These are phyloP conservation scores for Colletotrichum graminicola DNA, from an alignment of 2,329 filamentous ascomycete species.

Conservation along the genomic window DNA sequence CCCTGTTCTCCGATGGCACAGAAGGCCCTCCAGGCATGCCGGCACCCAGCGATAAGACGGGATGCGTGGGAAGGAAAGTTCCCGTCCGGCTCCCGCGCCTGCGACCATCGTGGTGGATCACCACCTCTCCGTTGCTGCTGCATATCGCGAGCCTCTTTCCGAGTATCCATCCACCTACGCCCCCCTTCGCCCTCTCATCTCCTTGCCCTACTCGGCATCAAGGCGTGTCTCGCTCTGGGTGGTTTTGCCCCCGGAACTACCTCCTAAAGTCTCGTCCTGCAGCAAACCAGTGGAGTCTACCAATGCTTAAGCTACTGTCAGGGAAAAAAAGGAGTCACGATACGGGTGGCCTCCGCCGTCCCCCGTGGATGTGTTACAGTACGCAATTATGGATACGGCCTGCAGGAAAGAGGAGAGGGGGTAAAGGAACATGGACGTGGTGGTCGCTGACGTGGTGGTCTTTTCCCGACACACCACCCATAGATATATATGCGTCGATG, in stretches of 20 bases:
- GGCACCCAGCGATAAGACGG: not conserved
- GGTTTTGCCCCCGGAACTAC: not conserved
- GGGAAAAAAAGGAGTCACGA: slow-evolving; percentile 11
- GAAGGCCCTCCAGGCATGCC: slow-evolving; percentile 17
- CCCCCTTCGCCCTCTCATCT: not conserved
- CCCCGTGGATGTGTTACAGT: slow-evolving; percentile 17
- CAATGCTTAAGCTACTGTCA: not conserved
- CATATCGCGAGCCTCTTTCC: slow-evolving; percentile 25
- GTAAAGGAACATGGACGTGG: not conserved
- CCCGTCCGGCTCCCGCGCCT: slow-evolving; percentile 10
- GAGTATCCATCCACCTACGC: slow-evolving; percentile 16
- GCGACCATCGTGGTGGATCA: slow-evolving; percentile 12
- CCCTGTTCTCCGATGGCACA: slow-evolving; percentile 15
- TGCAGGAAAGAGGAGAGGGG: slow-evolving; percentile 13
- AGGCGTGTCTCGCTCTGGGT: slow-evolving; percentile 29
- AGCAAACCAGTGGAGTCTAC: slow-evolving; percentile 17
- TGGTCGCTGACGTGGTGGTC: slow-evolving; percentile 36
- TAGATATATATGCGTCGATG: slow-evolving; percentile 31
- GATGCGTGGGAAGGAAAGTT: slow-evolving; percentile 7
- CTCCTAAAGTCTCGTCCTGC: slow-evolving; percentile 28
- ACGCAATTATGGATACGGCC: not conserved
- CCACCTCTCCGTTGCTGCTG: slow-evolving; percentile 20
- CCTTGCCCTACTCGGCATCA: slow-evolving; percentile 12
- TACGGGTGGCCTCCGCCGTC: slow-evolving; percentile 6
- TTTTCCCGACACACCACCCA: slow-evolving; percentile 14